These are phyloP conservation scores for Breviolum minutum DNA, from an alignment of 73 alveolate genomes.

Conservation along the genomic window DNA sequence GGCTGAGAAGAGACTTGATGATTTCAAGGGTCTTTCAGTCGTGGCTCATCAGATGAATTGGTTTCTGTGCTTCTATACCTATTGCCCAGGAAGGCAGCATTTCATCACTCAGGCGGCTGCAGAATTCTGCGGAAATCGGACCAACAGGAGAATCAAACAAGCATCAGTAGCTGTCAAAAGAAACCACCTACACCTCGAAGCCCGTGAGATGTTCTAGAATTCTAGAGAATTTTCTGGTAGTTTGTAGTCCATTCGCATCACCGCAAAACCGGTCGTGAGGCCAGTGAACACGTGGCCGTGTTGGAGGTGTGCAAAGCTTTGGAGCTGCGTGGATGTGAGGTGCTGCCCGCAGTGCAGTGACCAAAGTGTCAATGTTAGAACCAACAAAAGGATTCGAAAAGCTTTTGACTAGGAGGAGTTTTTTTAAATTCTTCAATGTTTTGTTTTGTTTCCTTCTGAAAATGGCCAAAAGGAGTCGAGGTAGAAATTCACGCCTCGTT, in stretches of 20 bases:
- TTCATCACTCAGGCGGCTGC: conserved; percentile 74
- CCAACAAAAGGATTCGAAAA: neutral
- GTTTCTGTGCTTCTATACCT: neutral
- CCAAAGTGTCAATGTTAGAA: neutral
- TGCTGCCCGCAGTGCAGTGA: neutral
- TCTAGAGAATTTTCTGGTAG: neutral
- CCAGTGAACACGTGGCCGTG: conserved; percentile 89
- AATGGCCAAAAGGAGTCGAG: too few species aligned
- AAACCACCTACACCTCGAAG: too few species aligned
- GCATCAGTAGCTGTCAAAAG: too few species aligned
- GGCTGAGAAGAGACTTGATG: neutral
- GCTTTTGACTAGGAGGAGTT: neutral
- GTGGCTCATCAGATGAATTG: too few species aligned
- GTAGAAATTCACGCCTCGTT: too few species aligned
- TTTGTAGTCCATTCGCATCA: neutral
- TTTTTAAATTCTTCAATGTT: too few species aligned
- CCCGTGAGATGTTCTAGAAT: neutral
- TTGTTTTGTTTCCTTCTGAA: neutral
- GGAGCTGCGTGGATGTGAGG: conserved; percentile 87
- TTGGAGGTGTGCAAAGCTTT: conserved; percentile 76
- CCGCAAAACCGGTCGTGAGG: neutral
- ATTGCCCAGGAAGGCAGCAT: conserved; percentile 49
- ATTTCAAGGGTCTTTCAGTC: neutral
- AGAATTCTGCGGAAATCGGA: neutral
- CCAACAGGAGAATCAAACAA: neutral